Evolutionary conservation across 1,139 yeast genomes (phyloP), one percentile per base, ranked within the genome.

Genomic region (Pichia sorboxylosa): DNA sequence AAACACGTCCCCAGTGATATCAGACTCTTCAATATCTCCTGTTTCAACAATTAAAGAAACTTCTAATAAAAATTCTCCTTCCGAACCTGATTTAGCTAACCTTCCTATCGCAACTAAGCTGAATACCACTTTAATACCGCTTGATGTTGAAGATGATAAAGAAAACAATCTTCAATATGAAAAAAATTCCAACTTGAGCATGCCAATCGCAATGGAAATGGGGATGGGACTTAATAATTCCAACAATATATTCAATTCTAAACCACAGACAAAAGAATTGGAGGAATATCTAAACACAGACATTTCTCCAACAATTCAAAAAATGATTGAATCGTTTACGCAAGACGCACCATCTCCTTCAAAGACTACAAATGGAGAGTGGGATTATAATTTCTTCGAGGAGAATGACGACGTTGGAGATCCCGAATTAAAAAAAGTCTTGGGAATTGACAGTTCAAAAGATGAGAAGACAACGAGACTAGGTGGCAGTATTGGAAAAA

Each of bases 101-200:
- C 37, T 41, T 6, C 58, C 58, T 13, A 36, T 53, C 11, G 58
- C 58, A 13, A 52, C 49, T 4, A 51, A 53, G 33, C 35, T 54
- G 23, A 53, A 52, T 31, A 54, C 59, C 6, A 54, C 57, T 3
- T 38, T 54, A 22, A 54, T 54, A 18, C 54, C 53, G 28, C 34
- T 54, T n/a, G 56, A 50, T 29, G 56, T 49, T 24, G 57, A 53
- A 17, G 53, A 53, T 27, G 52, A 53, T 29, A 54, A 52, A 30
- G 54, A 53, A 30, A 38, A 44, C 24, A 9, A 11, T 20, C n/a
- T n/a, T n/a, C n/a, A n/a, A n/a, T n/a, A n/a, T n/a, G 40, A 41
- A 8, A 44, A 48, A n/a, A 37, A 40, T 18, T 15, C 26, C 2
- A 19, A 24, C 26, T 9, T 13, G 13, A 22, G n/a, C 7, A 29